These are phyloP conservation scores for Coemansia biformis DNA, from an alignment of 192 early-diverging fungal species.

Conservation along the genomic window DNA sequence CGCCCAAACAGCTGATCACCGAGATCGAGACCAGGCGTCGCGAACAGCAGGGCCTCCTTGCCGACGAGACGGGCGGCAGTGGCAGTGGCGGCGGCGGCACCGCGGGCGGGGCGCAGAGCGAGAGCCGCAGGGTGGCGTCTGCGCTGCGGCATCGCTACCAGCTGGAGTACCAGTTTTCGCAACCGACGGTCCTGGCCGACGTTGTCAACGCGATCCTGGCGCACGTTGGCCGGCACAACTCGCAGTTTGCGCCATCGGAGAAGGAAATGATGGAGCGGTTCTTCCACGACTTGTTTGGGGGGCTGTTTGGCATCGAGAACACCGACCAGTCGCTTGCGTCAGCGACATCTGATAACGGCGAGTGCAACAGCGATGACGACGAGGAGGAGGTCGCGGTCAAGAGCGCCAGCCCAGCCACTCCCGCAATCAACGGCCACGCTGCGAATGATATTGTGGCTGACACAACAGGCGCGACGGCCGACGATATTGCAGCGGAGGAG, in stretches of 20 bases:
- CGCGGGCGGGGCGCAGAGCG: constrained; percentile 20
- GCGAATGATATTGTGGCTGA: constrained; percentile 9
- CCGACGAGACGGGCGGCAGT: constrained; percentile 16
- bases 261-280: constrained; percentile 73
- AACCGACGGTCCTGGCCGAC: constrained; percentile 70
- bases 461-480: neutral
- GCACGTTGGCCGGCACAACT: constrained; percentile 60
- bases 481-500: neutral
- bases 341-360: constrained; percentile 2
- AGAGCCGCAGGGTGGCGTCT: constrained; percentile 38
- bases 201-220: constrained; percentile 68
- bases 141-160: constrained; percentile 64
- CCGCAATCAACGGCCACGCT: constrained; percentile 10
- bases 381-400: neutral
- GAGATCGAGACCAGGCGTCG: constrained; percentile 84
- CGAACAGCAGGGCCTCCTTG: constrained; percentile 65
- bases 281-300: constrained; percentile 65
- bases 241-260: constrained; percentile 55
- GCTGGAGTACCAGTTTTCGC: constrained; percentile 73
- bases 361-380: constrained; percentile 4
- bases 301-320: constrained; percentile 39
- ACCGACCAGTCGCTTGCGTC: neutral
- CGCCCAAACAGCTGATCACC: constrained; percentile 66
- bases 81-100: too few species aligned
- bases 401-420: neutral